phyloP scores from a whole-genome alignment of 345 rosid genomes.

The Abelmoschus esculentus region DNA sequence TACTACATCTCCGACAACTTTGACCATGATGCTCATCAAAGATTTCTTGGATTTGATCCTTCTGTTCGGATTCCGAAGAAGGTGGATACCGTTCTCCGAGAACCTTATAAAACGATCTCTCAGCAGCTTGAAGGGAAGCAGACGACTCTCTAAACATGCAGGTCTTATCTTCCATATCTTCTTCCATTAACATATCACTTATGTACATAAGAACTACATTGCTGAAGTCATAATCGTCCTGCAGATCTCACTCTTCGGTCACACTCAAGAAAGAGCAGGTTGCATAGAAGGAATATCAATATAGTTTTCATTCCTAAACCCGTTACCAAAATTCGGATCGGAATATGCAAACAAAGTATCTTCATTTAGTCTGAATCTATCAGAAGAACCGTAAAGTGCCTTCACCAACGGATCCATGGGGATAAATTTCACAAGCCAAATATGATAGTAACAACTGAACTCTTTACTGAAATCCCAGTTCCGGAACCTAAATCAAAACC shows the following conservation, averaged over 20 bases:
- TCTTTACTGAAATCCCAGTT: too few relatives aligned
- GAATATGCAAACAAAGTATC: conserved; percentile 12
- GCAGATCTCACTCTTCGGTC: conserved; percentile 22
- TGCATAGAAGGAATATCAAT: conserved; percentile 16
- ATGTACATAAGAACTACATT: conserved; percentile 50
- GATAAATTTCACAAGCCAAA: too few relatives aligned
- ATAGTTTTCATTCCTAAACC: conserved; percentile 11
- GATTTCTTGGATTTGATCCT: conserved; percentile 12
- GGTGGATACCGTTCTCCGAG: conserved; percentile 45
- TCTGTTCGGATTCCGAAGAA: conserved; percentile 9
- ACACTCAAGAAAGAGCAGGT: conserved; percentile 7
- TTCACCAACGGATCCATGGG: too few relatives aligned
- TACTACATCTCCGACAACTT: conserved; percentile 6
- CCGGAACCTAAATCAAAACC: too few relatives aligned
- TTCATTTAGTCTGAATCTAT: conserved; percentile 7
- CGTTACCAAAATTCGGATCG: conserved; percentile 12
- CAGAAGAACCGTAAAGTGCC: too few relatives aligned
- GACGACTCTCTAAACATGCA: conserved; percentile 50
- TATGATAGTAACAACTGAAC: too few relatives aligned
- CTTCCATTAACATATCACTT: conserved; percentile 50
- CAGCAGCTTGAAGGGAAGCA: conserved; percentile 54
- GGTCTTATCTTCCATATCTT: conserved; percentile 38
- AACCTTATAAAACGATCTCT: conserved; percentile 53
- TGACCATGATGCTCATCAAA: conserved; percentile 17
- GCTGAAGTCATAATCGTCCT: conserved; percentile 46